These are phyloP conservation scores for Polyplosphaeria fusca DNA, from an alignment of 495 filamentous ascomycete genomes.

Conservation along the genomic window DNA sequence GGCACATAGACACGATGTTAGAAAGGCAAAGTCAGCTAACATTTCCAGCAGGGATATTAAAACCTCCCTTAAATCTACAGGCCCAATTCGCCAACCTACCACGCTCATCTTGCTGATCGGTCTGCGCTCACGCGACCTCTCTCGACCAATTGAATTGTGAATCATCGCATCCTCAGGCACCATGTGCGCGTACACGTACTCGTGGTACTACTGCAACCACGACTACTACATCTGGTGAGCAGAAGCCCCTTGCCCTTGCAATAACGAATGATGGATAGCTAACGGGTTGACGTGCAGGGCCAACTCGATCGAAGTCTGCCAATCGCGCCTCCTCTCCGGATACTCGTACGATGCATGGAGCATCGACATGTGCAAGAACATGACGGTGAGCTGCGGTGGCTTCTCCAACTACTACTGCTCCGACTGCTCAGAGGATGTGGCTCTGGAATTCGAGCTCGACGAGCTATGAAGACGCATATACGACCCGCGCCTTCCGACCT, in stretches of 20 bases:
- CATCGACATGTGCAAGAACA: conserved; percentile 43
- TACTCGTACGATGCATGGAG: conserved; percentile 42
- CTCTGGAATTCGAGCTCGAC: conserved; percentile 36
- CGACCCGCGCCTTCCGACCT: too few species aligned
- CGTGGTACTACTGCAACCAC: conserved; percentile 42
- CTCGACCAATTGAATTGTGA: background rate
- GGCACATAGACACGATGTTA: background rate
- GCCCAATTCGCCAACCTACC: background rate
- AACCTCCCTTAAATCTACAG: background rate
- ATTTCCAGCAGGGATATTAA: background rate
- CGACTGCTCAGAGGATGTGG: conserved; percentile 37
- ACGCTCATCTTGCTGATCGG: background rate
- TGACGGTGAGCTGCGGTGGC: conserved; percentile 36
- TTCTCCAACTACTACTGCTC: conserved; percentile 40
- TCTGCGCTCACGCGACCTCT: background rate
- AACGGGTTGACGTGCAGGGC: conserved; percentile 24
- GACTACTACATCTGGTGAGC: conserved; percentile 39
- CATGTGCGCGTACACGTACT: conserved; percentile 40
- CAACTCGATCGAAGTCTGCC: conserved; percentile 37
- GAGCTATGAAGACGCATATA: too few species aligned
- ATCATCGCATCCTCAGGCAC: background rate
- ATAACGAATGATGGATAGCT: background rate
- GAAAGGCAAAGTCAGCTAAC: background rate
- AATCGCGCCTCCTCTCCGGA: conserved; percentile 34
- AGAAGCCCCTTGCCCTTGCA: background rate